phyloP scores from a whole-genome alignment of 1,139 yeast genomes.

The Hemisphaericaspora subhashii region DNA sequence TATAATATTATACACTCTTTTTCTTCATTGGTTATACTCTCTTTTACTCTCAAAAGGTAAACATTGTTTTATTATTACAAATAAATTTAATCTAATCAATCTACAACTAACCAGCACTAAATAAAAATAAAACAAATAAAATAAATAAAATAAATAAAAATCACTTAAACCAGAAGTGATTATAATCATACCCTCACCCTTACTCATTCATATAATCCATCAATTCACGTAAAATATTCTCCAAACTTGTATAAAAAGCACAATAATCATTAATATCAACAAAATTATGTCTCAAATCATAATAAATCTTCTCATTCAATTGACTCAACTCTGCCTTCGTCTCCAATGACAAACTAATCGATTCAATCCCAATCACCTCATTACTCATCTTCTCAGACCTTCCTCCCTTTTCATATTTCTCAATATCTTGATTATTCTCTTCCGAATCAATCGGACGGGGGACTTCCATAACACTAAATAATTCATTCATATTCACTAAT shows the following conservation, averaged over 20 bases:
- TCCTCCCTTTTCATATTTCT: no score
- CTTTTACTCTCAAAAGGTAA: no score
- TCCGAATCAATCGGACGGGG: conserved; percentile 33
- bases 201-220: conserved; percentile 33
- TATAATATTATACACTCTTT: no score
- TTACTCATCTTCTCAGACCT: no score
- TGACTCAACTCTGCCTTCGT: conserved; percentile 27
- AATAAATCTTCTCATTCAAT: conserved; percentile 40
- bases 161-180: conserved; percentile 1
- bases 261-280: conserved; percentile 49
- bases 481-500: conserved; percentile 39
- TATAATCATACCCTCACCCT: neutral
- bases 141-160: neutral
- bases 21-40: no score
- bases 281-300: conserved; percentile 44
- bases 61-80: no score
- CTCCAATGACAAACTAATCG: conserved; percentile 8
- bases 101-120: neutral
- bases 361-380: conserved; percentile 8
- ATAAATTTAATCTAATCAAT: no score
- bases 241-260: conserved; percentile 45
- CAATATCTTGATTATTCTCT: no score
- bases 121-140: no score
- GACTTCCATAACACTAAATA: conserved; percentile 45
- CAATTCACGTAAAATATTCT: conserved; percentile 40